These are phyloP conservation scores for Ascomycota sp. DNA, from an alignment of 2,329 filamentous ascomycete genomes.

Conservation along the genomic window DNA sequence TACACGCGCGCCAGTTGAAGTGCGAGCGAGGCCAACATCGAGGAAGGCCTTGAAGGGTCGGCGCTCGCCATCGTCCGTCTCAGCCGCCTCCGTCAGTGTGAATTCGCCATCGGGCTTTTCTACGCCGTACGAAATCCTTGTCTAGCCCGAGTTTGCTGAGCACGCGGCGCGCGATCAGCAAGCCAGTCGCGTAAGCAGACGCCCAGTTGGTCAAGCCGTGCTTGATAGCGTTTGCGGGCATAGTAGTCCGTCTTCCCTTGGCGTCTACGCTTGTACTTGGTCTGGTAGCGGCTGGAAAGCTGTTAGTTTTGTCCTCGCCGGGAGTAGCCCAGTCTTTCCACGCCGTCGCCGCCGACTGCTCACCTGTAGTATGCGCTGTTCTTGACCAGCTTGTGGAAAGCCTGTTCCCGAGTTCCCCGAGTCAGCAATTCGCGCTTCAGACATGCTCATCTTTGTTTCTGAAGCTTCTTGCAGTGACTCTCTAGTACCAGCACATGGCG, in stretches of 20 bases:
- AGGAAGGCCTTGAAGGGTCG: slow-evolving; percentile 99
- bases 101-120: slow-evolving; percentile 95
- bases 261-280: slow-evolving; percentile 97
- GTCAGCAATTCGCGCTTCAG: slow-evolving; percentile 99
- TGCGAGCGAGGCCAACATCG: slow-evolving; percentile 91
- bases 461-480: slow-evolving; percentile 99
- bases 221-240: slow-evolving; percentile 92
- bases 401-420: slow-evolving; percentile 72
- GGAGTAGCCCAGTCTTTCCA: too few relatives aligned
- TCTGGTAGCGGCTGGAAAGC: slow-evolving; percentile 73
- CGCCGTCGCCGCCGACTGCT: slow-evolving; percentile 14
- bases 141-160: slow-evolving; percentile 94
- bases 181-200: slow-evolving; percentile 88
- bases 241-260: slow-evolving; percentile 99
- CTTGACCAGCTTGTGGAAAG: slow-evolving; percentile 74
- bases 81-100: slow-evolving; percentile 82
- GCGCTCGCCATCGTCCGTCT: slow-evolving; percentile 79
- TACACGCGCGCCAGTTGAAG: slow-evolving; percentile 94
- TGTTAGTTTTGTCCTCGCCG: too few relatives aligned
- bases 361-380: slow-evolving; percentile 97
- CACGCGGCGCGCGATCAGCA: slow-evolving; percentile 88
- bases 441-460: slow-evolving; percentile 37
- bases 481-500: slow-evolving; percentile 22
- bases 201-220: slow-evolving; percentile 99
- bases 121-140: slow-evolving; percentile 80